These are phyloP conservation scores for Jimgerdemannia flammicorona DNA, from an alignment of 192 early-diverging fungal genomes.

Conservation along the genomic window DNA sequence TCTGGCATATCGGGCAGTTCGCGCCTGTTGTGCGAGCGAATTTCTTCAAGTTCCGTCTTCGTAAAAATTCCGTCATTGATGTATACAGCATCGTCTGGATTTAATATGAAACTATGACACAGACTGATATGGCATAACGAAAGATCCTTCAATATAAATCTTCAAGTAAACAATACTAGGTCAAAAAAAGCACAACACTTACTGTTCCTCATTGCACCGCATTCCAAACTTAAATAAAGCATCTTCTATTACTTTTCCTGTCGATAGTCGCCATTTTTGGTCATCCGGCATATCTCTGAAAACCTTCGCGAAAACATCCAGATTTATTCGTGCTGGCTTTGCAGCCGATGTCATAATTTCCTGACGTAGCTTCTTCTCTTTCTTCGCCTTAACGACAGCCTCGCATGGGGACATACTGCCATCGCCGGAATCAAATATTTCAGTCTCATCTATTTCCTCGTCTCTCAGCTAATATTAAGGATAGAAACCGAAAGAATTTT, in stretches of 20 bases:
- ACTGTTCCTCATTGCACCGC: background rate
- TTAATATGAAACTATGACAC: constrained; percentile 9
- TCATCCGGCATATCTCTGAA: constrained; percentile 1
- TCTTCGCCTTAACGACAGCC: no score
- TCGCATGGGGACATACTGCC: no score
- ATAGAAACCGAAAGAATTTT: no score
- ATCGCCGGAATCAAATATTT: no score
- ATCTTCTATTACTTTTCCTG: constrained; percentile 7
- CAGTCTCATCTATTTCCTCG: no score
- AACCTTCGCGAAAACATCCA: background rate
- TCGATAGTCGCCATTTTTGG: constrained; percentile 12
- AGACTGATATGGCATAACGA: background rate
- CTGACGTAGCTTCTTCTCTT: no score
- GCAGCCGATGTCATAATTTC: no score
- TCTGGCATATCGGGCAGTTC: constrained; percentile 8
- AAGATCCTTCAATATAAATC: background rate
- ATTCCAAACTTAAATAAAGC: constrained; percentile 7
- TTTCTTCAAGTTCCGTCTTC: background rate
- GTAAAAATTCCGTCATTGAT: constrained; percentile 1
- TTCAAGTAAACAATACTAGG: background rate
- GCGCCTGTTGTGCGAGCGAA: background rate
- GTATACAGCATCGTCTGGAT: constrained; percentile 10
- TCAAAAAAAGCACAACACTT: background rate
- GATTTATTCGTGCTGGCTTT: no score
- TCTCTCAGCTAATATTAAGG: no score